Evolutionary conservation across 148 eudicot species (phyloP), one percentile per base, ranked within the genome.

Genomic region (Selenicereus undatus): DNA sequence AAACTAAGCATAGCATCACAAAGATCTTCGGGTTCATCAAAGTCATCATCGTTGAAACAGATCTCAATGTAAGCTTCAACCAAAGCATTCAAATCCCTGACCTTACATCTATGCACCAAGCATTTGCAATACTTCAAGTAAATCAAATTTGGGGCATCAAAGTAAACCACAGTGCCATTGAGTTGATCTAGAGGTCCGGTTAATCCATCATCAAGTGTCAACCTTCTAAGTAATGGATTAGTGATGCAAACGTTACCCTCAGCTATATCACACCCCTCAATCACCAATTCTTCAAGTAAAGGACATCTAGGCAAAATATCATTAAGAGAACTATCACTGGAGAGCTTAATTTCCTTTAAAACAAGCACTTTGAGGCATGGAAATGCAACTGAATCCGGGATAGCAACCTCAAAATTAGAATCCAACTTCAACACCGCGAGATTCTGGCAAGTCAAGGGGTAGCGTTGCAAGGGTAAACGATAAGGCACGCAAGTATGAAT

Each of bases 281-380:
- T 81, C 35, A 32, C 79, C 68, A 81, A 65, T 68, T 81, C 83
- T 75, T 81, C 83, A 35, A 81, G 83, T 73, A 81, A 32, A 35
- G 83, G 83, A 81, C 83, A 81, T 24, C 35, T 21, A 3, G 18
- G 6, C 24, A 81, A 24, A 51, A 75, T 48, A 39, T 20, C 73
- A 35, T 50, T 81, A 4, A 81, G 66, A 24, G 30, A 52, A 24
- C 69, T 42, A 11, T 8, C 43, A 30, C 9, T 43, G 52, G n/a
- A 20, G 24, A 81, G 69, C 11, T 8, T 50, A 16, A 81, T 30
- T 32, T 32, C 83, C 26, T 81, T 75, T 8, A 75, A 50, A 22
- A 75, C n/a, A 4, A 75, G 66, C 20, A 79, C 70, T 69, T 68
- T 83, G 43, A 83, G 81, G 20, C 79, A 39, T 7, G 85, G 82